Percentiles rank a stretch among this genome's conserved stretches.
These are phyloP conservation scores for Ophiostoma tasmaniense DNA, from an alignment of 2,329 filamentous ascomycete genomes.

Conservation along the genomic window DNA sequence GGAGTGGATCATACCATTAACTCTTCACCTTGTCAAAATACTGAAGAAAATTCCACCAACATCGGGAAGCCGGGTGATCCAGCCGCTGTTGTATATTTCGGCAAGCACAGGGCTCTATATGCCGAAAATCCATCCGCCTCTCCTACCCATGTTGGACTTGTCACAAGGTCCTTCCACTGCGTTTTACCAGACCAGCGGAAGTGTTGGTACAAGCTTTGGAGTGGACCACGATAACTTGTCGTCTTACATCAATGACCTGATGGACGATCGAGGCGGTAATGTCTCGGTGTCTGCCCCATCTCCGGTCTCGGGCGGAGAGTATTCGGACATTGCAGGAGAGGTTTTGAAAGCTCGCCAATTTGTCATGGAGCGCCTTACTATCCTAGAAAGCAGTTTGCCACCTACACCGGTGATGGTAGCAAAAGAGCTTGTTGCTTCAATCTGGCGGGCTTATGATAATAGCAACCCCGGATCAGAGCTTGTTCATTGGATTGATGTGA, in stretches of 20 bases:
- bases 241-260: neutral
- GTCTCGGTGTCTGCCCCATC: neutral
- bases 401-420: conserved; percentile 3
- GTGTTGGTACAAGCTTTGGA: neutral
- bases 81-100: conserved; percentile 1
- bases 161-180: neutral
- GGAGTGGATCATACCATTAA: conserved; percentile 3
- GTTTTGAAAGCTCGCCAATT: neutral
- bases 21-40: neutral
- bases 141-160: neutral
- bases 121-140: neutral
- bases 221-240: neutral
- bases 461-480: neutral
- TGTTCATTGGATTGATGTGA: conserved; percentile 1
- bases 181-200: neutral
- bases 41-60: neutral
- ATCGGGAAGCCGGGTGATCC: conserved; percentile 6
- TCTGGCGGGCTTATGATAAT: conserved; percentile 1
- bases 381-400: conserved; percentile 2
- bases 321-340: neutral
- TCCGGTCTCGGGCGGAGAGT: conserved; percentile 1
- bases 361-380: conserved; percentile 3
- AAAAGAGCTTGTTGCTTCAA: neutral
- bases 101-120: conserved; percentile 2
- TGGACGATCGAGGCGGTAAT: neutral